Conservation (phyloP, 805 yeast genomes). For the Saccharomycopsis fibuligera region DNA sequence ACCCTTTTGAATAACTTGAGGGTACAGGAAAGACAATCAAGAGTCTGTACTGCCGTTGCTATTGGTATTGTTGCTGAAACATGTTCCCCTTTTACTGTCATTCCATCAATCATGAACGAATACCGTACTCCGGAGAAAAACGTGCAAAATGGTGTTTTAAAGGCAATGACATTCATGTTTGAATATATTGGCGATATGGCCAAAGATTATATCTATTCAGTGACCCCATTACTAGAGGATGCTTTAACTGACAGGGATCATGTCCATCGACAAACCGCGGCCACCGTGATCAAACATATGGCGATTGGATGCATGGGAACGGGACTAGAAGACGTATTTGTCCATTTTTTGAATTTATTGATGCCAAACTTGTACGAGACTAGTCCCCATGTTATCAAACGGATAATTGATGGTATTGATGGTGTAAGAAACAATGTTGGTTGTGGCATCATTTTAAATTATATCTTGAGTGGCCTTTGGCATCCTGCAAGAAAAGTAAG, state of each 20-base stretch:
- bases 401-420: constrained; percentile 77
- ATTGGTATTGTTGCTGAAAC: constrained; percentile 93
- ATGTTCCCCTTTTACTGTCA: constrained; percentile 86
- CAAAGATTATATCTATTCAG: constrained; percentile 73
- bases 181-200: constrained; percentile 84
- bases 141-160: constrained; percentile 92
- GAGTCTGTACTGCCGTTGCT: constrained; percentile 97
- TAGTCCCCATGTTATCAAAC: constrained; percentile 86
- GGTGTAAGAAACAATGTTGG: constrained; percentile 71
- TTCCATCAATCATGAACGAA: constrained; percentile 95
- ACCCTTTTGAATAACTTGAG: constrained; percentile 76
- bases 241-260: constrained; percentile 86
- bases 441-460: constrained; percentile 63
- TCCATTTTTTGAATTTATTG: constrained; percentile 73
- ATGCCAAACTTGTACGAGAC: constrained; percentile 90
- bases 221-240: constrained; percentile 75
- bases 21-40: constrained; percentile 91
- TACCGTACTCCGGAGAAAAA: constrained; percentile 86
- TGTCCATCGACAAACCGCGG: constrained; percentile 94
- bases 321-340: constrained; percentile 74
- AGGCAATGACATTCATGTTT: constrained; percentile 84
- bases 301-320: constrained; percentile 72
- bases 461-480: constrained; percentile 81
- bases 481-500: constrained; percentile 92
- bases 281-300: constrained; percentile 76